Conservation (phyloP, 805 yeast genomes). For the Zygosaccharomyces gambellarensis region DNA sequence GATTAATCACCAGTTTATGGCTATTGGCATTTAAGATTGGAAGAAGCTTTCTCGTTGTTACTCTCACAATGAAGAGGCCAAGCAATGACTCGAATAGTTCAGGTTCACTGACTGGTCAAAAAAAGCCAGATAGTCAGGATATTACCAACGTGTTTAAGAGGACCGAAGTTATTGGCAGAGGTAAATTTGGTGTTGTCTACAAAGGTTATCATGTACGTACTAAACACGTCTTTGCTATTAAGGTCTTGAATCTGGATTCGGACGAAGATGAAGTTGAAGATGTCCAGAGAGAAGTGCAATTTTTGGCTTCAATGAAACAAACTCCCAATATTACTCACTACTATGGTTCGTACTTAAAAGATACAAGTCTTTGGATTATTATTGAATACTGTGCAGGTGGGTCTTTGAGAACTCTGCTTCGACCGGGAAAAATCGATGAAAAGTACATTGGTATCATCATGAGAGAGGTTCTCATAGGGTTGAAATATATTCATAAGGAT, state of each 20-base stretch:
- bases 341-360: constrained; percentile 80
- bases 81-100: background rate
- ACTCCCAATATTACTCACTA: constrained; percentile 92
- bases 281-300: constrained; percentile 88
- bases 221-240: constrained; percentile 82
- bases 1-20: background rate
- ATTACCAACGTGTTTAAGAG: constrained; percentile 54
- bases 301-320: constrained; percentile 72
- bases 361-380: constrained; percentile 92
- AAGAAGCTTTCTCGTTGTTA: background rate
- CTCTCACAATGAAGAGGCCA: constrained; percentile 8
- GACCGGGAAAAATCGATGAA: constrained; percentile 87
- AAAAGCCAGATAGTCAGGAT: constrained; percentile 16
- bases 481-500: constrained; percentile 74
- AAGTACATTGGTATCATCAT: constrained; percentile 75
- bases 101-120: background rate
- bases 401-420: constrained; percentile 74
- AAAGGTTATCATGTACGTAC: constrained; percentile 72
- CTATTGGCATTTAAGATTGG: background rate
- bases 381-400: constrained; percentile 99
- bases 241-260: constrained; percentile 86
- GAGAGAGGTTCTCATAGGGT: constrained; percentile 73
- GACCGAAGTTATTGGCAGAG: constrained; percentile 89
- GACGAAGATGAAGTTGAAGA: constrained; percentile 92
- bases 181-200: constrained; percentile 95